Conservation (phyloP, 129 eudicot species). For the Smallanthus sonchifolius region DNA sequence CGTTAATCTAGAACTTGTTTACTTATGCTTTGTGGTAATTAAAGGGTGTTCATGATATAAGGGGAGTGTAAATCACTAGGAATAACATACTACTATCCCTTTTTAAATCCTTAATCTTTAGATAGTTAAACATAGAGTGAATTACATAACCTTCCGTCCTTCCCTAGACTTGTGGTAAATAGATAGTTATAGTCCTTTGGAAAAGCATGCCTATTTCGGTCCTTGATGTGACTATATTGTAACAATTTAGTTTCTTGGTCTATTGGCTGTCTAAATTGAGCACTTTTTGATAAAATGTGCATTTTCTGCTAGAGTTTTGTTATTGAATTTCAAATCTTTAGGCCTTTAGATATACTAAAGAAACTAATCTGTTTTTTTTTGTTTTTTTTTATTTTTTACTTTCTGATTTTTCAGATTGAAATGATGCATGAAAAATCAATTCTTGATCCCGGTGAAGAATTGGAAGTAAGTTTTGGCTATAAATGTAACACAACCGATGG, state of each 20-base stretch:
- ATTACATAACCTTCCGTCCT: background rate
- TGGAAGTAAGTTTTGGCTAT: constrained; percentile 87
- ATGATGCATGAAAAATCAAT: constrained; percentile 52
- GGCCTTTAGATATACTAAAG: background rate
- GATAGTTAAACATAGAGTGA: constrained; percentile 1
- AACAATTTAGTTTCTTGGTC: background rate
- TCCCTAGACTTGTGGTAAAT: background rate
- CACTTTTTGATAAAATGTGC: background rate
- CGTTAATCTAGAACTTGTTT: background rate
- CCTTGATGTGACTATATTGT: background rate
- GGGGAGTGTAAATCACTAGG: background rate
- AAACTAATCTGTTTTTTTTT: background rate
- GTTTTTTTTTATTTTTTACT: too few relatives aligned
- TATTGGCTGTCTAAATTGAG: background rate
- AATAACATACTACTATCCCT: background rate
- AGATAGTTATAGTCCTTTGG: background rate
- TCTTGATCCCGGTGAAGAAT: constrained; percentile 57
- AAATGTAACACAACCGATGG: constrained; percentile 55
- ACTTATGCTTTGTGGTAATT: background rate
- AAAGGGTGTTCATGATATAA: background rate
- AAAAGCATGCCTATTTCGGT: constrained; percentile 2
- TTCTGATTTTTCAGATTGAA: constrained; percentile 25
- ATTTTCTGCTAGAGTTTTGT: constrained; percentile 10
- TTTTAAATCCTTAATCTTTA: background rate
- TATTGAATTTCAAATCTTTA: background rate